These are phyloP conservation scores for Fraxinus anomala DNA, from an alignment of 257 asterid genomes.

Conservation along the genomic window DNA sequence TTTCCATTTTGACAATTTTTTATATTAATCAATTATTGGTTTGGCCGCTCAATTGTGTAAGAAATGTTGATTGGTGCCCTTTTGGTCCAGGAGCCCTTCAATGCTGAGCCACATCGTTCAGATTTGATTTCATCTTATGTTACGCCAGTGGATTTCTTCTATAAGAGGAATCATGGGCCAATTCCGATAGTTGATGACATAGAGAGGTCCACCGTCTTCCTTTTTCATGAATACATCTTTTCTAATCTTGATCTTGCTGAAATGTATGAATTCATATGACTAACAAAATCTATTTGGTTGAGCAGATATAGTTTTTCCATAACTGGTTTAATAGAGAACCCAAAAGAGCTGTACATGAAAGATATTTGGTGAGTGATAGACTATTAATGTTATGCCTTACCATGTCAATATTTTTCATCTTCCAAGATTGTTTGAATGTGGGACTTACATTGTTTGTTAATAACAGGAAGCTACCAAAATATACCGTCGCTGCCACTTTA, in stretches of 20 bases:
- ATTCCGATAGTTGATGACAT: conserved; percentile 80
- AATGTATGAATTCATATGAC: conserved; percentile 8
- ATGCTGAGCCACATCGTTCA: conserved; percentile 87
- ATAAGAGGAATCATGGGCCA: conserved; percentile 98
- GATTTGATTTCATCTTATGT: conserved; percentile 75
- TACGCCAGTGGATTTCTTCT: conserved; percentile 89
- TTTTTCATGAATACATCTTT: conserved; percentile 9
- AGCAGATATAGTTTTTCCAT: conserved; percentile 71
- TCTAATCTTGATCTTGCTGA: not conserved
- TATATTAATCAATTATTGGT: not conserved
- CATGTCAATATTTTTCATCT: not conserved
- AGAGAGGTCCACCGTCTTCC: conserved; percentile 50
- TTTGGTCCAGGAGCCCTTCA: conserved; percentile 78
- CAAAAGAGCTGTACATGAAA: conserved; percentile 70
- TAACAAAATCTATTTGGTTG: conserved; percentile 28
- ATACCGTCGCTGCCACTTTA: conserved; percentile 80
- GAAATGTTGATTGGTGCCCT: not conserved
- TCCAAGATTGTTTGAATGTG: not conserved
- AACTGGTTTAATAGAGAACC: conserved; percentile 49
- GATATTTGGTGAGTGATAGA: conserved; percentile 69
- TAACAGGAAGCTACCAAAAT: conserved; percentile 77
- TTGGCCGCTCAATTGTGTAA: not conserved
- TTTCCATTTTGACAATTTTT: not conserved
- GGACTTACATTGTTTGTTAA: conserved; percentile 27
- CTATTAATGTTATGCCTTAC: not conserved